A percentile compares a stretch with the other conserved stretches of the same genome.
phyloP scores from a whole-genome alignment of 495 filamentous ascomycete genomes.

The Parachaetomium inaequale region DNA sequence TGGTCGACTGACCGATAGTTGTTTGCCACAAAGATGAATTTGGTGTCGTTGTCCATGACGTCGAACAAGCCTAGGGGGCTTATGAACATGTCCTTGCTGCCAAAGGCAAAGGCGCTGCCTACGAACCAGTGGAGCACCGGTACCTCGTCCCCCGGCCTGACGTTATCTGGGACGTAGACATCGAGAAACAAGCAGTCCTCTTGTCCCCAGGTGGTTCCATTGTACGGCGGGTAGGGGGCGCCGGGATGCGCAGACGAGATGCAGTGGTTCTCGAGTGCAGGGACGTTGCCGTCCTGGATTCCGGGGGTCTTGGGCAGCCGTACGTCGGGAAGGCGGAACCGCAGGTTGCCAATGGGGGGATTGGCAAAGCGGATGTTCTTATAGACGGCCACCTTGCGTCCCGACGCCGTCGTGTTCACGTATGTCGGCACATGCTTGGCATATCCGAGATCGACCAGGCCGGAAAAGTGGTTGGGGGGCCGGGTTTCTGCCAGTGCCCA shows the following conservation, averaged over 20 bases:
- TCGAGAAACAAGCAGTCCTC: constrained; percentile 19
- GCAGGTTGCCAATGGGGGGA: constrained; percentile 6
- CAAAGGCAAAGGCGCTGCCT: constrained; percentile 14
- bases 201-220: constrained; percentile 14
- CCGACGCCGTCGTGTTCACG: constrained; percentile 9
- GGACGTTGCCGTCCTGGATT: constrained; percentile 10
- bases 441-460: constrained; percentile 1
- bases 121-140: constrained; percentile 11
- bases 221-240: constrained; percentile 2
- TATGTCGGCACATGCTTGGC: constrained; percentile 12
- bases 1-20: constrained; percentile 13
- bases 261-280: background rate
- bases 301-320: background rate
- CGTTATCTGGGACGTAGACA: constrained; percentile 10
- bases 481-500: too few relatives aligned
- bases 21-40: constrained; percentile 13
- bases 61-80: constrained; percentile 10
- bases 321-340: constrained; percentile 9
- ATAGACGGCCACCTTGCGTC: constrained; percentile 7
- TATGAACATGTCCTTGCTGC: constrained; percentile 13
- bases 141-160: constrained; percentile 4
- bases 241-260: constrained; percentile 4
- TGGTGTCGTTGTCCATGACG: background rate
- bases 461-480: too few relatives aligned
- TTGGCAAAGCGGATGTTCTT: constrained; percentile 21